Percentiles rank a stretch among this genome's conserved stretches.
Evolutionary conservation across 164 flowering plant species (phyloP).

Genomic region (Nelumbo lutea): DNA sequence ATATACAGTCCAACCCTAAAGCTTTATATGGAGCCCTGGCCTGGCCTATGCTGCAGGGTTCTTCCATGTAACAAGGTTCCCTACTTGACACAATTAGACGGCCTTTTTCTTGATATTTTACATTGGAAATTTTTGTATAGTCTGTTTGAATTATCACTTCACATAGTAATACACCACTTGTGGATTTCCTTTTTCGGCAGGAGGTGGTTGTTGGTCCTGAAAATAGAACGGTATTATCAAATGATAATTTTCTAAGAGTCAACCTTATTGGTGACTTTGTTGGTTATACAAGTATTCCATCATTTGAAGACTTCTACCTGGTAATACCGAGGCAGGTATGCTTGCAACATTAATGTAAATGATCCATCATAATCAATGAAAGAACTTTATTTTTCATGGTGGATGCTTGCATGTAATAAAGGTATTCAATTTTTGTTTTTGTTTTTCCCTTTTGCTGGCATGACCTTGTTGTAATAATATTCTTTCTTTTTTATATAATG

Average conservation of each 20-base stretch:
- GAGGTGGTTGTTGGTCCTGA: constrained; percentile 82
- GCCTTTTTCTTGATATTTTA: too few relatives aligned
- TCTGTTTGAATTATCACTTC: not conserved
- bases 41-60: too few relatives aligned
- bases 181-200: constrained; percentile 33
- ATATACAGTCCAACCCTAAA: too few relatives aligned
- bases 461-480: too few relatives aligned
- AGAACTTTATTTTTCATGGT: too few relatives aligned
- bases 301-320: constrained; percentile 87
- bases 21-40: too few relatives aligned
- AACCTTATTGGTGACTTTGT: constrained; percentile 87
- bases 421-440: too few relatives aligned
- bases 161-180: not conserved
- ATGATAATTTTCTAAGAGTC: constrained; percentile 69
- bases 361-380: not conserved
- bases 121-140: not conserved
- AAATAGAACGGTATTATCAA: constrained; percentile 68
- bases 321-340: constrained; percentile 88
- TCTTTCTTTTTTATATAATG: too few relatives aligned
- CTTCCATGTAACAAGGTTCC: too few relatives aligned
- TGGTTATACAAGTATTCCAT: constrained; percentile 82
- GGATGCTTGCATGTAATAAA: too few relatives aligned
- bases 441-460: too few relatives aligned
- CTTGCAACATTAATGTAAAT: constrained; percentile 7
- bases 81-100: too few relatives aligned